phyloP scores from a whole-genome alignment of 2,329 filamentous ascomycete species.

The Microascus cirrosus region DNA sequence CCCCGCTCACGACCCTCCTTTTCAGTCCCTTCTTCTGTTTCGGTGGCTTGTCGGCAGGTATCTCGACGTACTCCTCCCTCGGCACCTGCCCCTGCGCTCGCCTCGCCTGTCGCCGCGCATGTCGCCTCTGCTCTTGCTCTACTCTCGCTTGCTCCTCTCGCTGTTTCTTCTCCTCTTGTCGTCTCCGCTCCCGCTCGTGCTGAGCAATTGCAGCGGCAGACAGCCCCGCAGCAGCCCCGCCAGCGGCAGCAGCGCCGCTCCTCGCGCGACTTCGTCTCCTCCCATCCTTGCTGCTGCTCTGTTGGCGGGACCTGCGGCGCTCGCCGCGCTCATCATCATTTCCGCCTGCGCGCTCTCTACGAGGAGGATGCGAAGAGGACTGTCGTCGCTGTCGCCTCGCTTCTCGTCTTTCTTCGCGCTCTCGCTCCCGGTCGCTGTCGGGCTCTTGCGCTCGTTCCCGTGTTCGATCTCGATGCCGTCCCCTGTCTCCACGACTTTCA shows the following conservation, averaged over 20 bases:
- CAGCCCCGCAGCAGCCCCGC: constrained; percentile 13
- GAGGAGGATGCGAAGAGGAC: constrained; percentile 1
- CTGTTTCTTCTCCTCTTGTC: constrained; percentile 40
- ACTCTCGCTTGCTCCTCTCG: constrained; percentile 35
- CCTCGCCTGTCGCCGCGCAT: constrained; percentile 30
- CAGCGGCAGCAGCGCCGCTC: constrained; percentile 6
- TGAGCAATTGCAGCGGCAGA: constrained; percentile 46
- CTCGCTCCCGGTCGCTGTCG: neutral
- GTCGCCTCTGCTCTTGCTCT: constrained; percentile 46
- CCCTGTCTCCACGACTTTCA: neutral
- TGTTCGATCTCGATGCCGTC: neutral
- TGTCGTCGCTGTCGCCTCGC: constrained; percentile 1
- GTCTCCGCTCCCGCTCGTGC: constrained; percentile 48
- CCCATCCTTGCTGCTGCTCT: constrained; percentile 16
- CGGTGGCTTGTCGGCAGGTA: constrained; percentile 8
- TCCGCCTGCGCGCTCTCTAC: neutral
- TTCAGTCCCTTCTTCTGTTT: constrained; percentile 26
- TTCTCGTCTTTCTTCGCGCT: neutral
- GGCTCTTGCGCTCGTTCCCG: constrained; percentile 1
- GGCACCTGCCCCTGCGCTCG: constrained; percentile 21
- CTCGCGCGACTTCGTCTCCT: constrained; percentile 10
- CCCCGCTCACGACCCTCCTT: constrained; percentile 57
- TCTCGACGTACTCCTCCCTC: constrained; percentile 19
- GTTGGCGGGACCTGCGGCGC: constrained; percentile 11
- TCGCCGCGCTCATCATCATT: neutral